Evolutionary conservation across 371 early-diverging fungal genomes (phyloP).

Genomic region (Mucor mucedo): DNA sequence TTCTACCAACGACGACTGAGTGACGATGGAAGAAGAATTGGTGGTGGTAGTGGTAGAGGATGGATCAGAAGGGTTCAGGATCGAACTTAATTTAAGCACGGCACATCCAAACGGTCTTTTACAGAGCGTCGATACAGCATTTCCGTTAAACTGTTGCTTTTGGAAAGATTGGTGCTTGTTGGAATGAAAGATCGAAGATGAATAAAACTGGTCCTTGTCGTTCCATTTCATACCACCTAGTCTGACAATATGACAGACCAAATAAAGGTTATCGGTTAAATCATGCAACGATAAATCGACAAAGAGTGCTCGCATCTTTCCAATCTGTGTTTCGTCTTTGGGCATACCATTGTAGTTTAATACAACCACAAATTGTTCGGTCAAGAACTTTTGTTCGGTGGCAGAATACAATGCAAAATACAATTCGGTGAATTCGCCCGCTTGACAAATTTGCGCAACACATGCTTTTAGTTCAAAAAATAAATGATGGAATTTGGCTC

Average conservation of each 20-base stretch:
- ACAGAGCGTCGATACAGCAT: slow-evolving; percentile 3
- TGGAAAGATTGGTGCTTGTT: slow-evolving; percentile 17
- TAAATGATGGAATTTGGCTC: slow-evolving; percentile 56
- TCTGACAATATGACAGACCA: slow-evolving; percentile 70
- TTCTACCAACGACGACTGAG: slow-evolving; percentile 27
- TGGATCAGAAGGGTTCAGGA: slow-evolving; percentile 15
- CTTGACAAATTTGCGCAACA: slow-evolving; percentile 67
- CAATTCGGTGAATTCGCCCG: slow-evolving; percentile 69
- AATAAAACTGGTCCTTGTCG: slow-evolving; percentile 48
- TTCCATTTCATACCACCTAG: slow-evolving; percentile 65
- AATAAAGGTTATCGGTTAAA: slow-evolving; percentile 54
- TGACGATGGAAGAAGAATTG: not conserved
- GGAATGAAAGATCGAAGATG: slow-evolving; percentile 18
- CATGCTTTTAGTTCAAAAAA: slow-evolving; percentile 70
- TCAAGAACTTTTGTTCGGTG: slow-evolving; percentile 53
- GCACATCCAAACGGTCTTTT: slow-evolving; percentile 75
- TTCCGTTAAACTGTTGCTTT: slow-evolving; percentile 7
- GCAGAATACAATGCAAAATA: slow-evolving; percentile 69
- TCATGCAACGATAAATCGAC: slow-evolving; percentile 62
- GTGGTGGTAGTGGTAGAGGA: slow-evolving; percentile 9
- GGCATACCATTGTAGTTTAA: slow-evolving; percentile 67
- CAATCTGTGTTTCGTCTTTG: slow-evolving; percentile 56
- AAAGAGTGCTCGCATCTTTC: slow-evolving; percentile 61
- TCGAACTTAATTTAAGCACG: slow-evolving; percentile 55
- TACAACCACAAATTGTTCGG: slow-evolving; percentile 67